Evolutionary conservation across 768 basidiomycete species (phyloP).

Genomic region (Artomyces pyxidatus): DNA sequence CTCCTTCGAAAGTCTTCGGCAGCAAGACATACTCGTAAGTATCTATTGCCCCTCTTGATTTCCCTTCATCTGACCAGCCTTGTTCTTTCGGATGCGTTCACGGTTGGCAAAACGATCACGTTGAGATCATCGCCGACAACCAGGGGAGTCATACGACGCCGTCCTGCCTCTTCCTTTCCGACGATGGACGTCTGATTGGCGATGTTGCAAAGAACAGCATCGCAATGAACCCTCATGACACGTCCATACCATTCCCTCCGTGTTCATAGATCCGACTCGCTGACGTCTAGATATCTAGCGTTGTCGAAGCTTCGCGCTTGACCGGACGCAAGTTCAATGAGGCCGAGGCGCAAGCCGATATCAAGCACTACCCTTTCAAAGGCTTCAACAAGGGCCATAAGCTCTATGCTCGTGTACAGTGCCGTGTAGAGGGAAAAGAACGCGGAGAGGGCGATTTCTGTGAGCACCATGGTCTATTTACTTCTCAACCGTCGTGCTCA

Average conservation of each 20-base stretch:
- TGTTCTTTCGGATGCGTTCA: slow-evolving; percentile 74
- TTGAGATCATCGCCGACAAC: slow-evolving; percentile 96
- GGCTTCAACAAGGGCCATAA: slow-evolving; percentile 83
- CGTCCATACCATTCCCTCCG: slow-evolving; percentile 32
- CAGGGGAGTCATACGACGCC: slow-evolving; percentile 94
- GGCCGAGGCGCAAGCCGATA: slow-evolving; percentile 71
- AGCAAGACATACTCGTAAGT: slow-evolving; percentile 91
- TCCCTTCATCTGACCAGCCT: slow-evolving; percentile 10
- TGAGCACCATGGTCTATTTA: slow-evolving; percentile 29
- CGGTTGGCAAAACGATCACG: slow-evolving; percentile 99
- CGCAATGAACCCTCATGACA: slow-evolving; percentile 97
- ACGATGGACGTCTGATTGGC: slow-evolving; percentile 93
- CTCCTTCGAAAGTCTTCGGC: slow-evolving; percentile 63
- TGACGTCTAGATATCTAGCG: slow-evolving; percentile 36
- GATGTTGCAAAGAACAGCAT: slow-evolving; percentile 99
- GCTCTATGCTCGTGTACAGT: slow-evolving; percentile 82
- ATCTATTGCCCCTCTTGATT: slow-evolving; percentile 3
- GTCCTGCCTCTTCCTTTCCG: slow-evolving; percentile 93
- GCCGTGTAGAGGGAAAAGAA: slow-evolving; percentile 89
- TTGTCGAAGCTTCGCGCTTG: slow-evolving; percentile 97
- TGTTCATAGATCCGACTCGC: slow-evolving; percentile 11
- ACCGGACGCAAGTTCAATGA: slow-evolving; percentile 94
- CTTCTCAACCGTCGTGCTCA: slow-evolving; percentile 15
- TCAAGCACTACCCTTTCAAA: slow-evolving; percentile 92
- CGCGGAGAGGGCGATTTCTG: no score